These are phyloP conservation scores for Plasmodium gonderi DNA, from an alignment of 169 alveolate genomes.

Conservation along the genomic window DNA sequence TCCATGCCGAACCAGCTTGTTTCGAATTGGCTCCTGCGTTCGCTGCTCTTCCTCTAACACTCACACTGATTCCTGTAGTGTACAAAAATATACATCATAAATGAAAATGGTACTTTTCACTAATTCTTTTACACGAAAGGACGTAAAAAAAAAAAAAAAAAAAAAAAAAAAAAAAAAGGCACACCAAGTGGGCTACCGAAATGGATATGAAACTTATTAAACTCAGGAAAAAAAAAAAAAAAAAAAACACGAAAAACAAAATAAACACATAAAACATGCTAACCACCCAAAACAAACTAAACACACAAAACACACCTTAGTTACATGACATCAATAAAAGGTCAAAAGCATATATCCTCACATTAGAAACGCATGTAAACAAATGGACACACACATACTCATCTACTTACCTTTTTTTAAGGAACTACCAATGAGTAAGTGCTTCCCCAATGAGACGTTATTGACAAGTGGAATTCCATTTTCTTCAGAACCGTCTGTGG, in stretches of 20 bases:
- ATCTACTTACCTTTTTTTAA: constrained; percentile 34
- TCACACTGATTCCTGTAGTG: constrained; percentile 42
- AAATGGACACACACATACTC: neutral
- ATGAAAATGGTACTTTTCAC: neutral
- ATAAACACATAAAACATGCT: too few species aligned
- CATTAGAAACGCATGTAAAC: too few species aligned
- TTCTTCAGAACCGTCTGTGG: constrained; percentile 38
- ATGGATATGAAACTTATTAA: too few species aligned
- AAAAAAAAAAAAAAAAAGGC: neutral
- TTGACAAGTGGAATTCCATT: constrained; percentile 34
- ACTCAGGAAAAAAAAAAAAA: too few species aligned
- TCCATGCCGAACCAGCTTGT: constrained; percentile 71
- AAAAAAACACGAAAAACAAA: too few species aligned
- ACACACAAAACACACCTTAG: too few species aligned
- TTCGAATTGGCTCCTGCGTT: constrained; percentile 29
- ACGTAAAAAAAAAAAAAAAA: too few species aligned
- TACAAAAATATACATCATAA: neutral
- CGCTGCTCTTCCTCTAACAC: constrained; percentile 68
- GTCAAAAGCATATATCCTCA: too few species aligned
- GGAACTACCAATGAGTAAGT: constrained; percentile 44
- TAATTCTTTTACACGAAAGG: neutral
- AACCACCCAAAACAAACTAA: too few species aligned
- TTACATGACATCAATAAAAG: too few species aligned
- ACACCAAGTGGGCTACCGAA: too few species aligned
- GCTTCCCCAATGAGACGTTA: constrained; percentile 66